Percentiles rank a stretch among this genome's conserved stretches.
phyloP scores from a whole-genome alignment of 2,329 filamentous ascomycete species.

The Colletotrichum sp. region DNA sequence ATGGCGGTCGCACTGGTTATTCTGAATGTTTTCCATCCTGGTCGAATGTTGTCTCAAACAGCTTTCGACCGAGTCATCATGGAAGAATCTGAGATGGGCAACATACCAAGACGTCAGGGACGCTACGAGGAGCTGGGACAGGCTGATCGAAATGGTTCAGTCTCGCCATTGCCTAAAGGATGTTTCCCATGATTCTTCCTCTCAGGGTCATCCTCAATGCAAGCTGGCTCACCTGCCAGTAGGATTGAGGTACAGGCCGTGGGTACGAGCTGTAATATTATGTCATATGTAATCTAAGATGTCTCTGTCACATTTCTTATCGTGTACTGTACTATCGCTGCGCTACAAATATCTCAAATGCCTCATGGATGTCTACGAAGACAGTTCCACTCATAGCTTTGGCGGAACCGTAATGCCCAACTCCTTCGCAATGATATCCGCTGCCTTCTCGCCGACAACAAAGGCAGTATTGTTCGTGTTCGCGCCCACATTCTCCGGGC shows the following conservation, averaged over 20 bases:
- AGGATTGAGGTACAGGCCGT: neutral
- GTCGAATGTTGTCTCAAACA: neutral
- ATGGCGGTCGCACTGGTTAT: neutral
- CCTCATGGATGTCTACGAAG: neutral
- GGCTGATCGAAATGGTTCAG: neutral
- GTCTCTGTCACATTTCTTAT: neutral
- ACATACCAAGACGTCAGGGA: neutral
- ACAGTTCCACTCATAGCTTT: neutral
- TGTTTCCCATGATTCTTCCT: neutral
- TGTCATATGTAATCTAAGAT: neutral
- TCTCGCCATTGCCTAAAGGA: neutral
- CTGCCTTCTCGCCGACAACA: slow-evolving; percentile 52
- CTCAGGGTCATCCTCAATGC: neutral
- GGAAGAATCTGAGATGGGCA: neutral
- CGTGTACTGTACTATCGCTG: neutral
- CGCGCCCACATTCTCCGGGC: slow-evolving; percentile 43
- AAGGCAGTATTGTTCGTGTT: slow-evolving; percentile 57
- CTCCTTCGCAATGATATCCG: slow-evolving; percentile 44
- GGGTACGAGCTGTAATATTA: fast-evolving
- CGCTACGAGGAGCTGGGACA: neutral
- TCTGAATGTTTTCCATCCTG: neutral
- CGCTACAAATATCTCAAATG: neutral
- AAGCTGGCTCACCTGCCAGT: neutral
- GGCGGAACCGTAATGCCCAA: slow-evolving; percentile 24
- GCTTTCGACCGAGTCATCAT: neutral